Conservation (phyloP, 441 rosid species). For the Bruguiera hainesii region DNA sequence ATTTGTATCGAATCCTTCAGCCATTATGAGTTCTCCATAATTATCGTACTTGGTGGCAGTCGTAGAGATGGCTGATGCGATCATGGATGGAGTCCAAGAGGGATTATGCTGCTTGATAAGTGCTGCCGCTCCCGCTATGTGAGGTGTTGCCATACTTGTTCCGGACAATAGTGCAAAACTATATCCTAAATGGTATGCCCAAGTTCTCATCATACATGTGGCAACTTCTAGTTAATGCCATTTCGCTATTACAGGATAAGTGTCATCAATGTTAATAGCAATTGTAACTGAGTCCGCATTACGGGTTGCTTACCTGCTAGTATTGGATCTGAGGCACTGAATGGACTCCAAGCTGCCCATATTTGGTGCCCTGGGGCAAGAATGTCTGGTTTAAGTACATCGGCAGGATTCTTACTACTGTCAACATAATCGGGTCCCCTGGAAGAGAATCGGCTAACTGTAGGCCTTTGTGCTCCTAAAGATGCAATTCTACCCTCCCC, state of each 20-base stretch:
- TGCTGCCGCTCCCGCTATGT: constrained; percentile 70
- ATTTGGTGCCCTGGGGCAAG: constrained; percentile 89
- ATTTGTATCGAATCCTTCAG: constrained; percentile 42
- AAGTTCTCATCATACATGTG: neutral
- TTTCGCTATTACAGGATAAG: neutral
- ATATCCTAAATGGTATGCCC: constrained; percentile 36
- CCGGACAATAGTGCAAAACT: constrained; percentile 79
- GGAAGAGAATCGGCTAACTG: constrained; percentile 75
- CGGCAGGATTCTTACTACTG: constrained; percentile 47
- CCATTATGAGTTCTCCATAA: constrained; percentile 50
- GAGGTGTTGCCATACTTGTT: constrained; percentile 96
- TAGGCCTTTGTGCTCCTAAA: constrained; percentile 50
- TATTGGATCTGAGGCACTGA: constrained; percentile 64
- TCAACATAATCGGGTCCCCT: constrained; percentile 91
- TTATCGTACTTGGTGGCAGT: constrained; percentile 55
- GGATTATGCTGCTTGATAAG: constrained; percentile 69
- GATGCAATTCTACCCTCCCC: constrained; percentile 64
- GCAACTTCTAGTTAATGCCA: neutral
- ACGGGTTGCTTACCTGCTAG: constrained; percentile 33
- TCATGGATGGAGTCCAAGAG: constrained; percentile 80
- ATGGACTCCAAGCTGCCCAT: constrained; percentile 98
- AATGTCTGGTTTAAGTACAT: constrained; percentile 81
- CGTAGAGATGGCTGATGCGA: constrained; percentile 78
- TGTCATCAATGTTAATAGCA: too few species aligned
- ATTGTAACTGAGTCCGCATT: too few species aligned